Conservation (phyloP, 2,329 filamentous ascomycete species). For the Penicillium concentricum region DNA sequence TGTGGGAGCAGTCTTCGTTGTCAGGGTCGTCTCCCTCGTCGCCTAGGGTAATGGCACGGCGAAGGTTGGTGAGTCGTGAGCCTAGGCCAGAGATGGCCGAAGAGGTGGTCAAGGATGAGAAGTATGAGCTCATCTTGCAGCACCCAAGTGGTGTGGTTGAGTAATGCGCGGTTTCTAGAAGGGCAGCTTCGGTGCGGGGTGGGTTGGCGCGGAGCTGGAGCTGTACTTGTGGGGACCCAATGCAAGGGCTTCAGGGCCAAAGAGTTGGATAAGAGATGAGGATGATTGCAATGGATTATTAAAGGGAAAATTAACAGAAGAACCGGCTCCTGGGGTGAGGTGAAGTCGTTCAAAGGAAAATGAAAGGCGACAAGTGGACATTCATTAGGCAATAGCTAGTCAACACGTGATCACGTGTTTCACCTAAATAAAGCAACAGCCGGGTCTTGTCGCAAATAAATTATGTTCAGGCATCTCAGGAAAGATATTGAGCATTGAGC, state of each 20-base stretch:
- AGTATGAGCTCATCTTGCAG: slow-evolving; percentile 72
- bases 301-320: slow-evolving; percentile 13
- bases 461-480: not conserved
- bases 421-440: not conserved
- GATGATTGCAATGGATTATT: not conserved
- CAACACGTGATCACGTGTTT: slow-evolving; percentile 19
- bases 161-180: slow-evolving; percentile 6
- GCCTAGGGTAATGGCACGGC: slow-evolving; percentile 45
- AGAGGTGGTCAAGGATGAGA: slow-evolving; percentile 62
- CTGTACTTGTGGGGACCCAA: slow-evolving; percentile 9
- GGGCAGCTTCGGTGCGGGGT: slow-evolving; percentile 22
- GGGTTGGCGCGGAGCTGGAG: slow-evolving; percentile 20
- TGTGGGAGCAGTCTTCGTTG: slow-evolving; percentile 82
- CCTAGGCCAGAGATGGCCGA: slow-evolving; percentile 51
- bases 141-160: not conserved
- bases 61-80: slow-evolving; percentile 58
- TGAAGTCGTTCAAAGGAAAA: not conserved
- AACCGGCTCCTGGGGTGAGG: slow-evolving; percentile 20
- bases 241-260: not conserved
- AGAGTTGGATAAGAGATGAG: not conserved
- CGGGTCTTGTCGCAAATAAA: not conserved
- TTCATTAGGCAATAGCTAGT: not conserved
- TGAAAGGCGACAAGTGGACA: slow-evolving; percentile 7
- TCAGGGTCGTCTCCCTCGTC: slow-evolving; percentile 47
- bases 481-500: not conserved